A percentile compares a stretch with the other conserved stretches of the same genome.
Conservation (phyloP, 169 alveolate genomes). For the Plasmodium vivax region DNA sequence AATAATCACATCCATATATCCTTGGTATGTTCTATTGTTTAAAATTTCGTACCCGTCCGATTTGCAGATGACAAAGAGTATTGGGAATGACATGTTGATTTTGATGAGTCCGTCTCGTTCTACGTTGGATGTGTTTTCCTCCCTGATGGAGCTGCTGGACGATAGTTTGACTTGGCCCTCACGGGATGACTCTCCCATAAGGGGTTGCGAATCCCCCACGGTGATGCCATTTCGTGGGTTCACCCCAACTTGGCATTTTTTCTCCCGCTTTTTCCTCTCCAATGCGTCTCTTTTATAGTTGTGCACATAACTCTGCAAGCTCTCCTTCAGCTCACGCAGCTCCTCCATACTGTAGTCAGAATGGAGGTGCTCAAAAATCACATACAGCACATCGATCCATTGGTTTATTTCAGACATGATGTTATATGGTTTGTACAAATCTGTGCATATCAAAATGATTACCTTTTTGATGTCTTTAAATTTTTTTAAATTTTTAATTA, state of each 20-base stretch:
- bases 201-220: background rate
- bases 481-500: slow-evolving; percentile 51
- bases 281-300: slow-evolving; percentile 23
- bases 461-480: slow-evolving; percentile 26
- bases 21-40: slow-evolving; percentile 69
- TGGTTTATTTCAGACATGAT: slow-evolving; percentile 52
- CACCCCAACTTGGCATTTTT: background rate
- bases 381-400: slow-evolving; percentile 36
- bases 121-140: background rate
- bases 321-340: slow-evolving; percentile 13
- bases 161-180: background rate
- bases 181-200: background rate
- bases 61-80: slow-evolving; percentile 56
- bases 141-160: background rate
- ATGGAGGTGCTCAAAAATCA: slow-evolving; percentile 17
- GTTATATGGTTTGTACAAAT: slow-evolving; percentile 50
- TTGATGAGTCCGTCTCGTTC: slow-evolving; percentile 1
- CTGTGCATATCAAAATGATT: slow-evolving; percentile 53
- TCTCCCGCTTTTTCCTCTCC: background rate
- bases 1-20: slow-evolving; percentile 58
- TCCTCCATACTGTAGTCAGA: background rate
- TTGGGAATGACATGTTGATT: slow-evolving; percentile 57
- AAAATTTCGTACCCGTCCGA: slow-evolving; percentile 73
- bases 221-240: background rate
- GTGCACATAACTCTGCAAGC: slow-evolving; percentile 28